Base-by-base conservation (phyloP, 768 basidiomycete species). In the Pleurotus cornucopiae region DNA sequence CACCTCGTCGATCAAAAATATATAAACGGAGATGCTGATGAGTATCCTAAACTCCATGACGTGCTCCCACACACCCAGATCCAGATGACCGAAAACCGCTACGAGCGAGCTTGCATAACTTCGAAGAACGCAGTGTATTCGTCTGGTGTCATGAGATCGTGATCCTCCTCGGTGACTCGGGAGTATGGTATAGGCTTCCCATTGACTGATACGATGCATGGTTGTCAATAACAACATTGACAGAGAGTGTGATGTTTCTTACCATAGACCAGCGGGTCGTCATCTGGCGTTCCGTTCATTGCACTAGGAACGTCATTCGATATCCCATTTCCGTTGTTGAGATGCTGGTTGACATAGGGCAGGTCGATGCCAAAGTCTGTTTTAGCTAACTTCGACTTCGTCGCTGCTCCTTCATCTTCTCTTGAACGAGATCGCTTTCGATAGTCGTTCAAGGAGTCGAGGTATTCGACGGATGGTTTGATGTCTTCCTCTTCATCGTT, bases 61-160 rank as follows among this genome's bases (percentile, higher is more conserved):
- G 23, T 25, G 23, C 23, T 25, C 4, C 23, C 5, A 25, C 23
- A 25, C 23, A 25, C 23, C 23, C 4, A 25, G 23, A 25, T 6
- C 23, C 4, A 25, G 23, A 25, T 6, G 23, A 25, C 23, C 5
- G 4, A 11, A 34, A 34, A 34, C 30, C 30, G 4, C 51, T 66
- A 75, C 57, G 71, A 71, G 49, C 69, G 76, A 51, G 77, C 73
- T 69, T 83, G 81, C 66, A 85, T 74, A 58, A 91, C 75, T 62
- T 89, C 83, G 65, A 86, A 92, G 71, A 82, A 93, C 34, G 83
- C 83, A 26, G 86, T 84, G 66, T 96, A 96, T 70, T 97, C 94
- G 55, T 95, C 94, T 1, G 91, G 86, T 3, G 91, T 91, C 94
- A 97, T 97, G 62, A 86, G 66, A 46, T 94, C 94, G 63, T 94